Conservation (phyloP, 1,139 yeast species). For the Diutina ranongensis region DNA sequence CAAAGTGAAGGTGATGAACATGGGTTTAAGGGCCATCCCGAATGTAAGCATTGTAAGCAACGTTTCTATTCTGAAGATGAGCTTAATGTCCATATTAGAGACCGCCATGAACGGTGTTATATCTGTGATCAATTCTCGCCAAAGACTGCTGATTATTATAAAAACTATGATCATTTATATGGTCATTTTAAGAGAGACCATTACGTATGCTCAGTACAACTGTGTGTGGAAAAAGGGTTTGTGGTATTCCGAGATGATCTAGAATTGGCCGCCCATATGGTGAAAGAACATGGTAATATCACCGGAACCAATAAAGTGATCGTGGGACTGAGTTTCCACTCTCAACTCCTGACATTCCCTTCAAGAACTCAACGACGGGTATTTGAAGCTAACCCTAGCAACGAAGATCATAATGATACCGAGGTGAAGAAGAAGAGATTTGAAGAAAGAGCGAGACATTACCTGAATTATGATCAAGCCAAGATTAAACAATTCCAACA, state of each 20-base stretch:
- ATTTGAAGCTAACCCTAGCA: conserved; percentile 8
- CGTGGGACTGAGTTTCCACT: conserved; percentile 43
- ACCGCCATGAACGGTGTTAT: conserved; percentile 79
- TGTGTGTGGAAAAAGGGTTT: conserved; percentile 82
- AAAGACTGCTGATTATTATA: conserved; percentile 63
- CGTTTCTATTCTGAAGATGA: conserved; percentile 89
- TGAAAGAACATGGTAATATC: conserved; percentile 63
- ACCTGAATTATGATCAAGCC: conserved; percentile 42
- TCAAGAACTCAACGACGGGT: conserved; percentile 8
- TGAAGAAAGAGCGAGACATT: conserved; percentile 79
- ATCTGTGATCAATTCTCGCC: conserved; percentile 71
- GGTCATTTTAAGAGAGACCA: conserved; percentile 67
- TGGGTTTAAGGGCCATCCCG: conserved; percentile 87
- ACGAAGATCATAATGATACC: conserved; percentile 27
- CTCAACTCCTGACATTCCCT: conserved; percentile 51
- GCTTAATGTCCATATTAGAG: conserved; percentile 69
- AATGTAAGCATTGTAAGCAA: conserved; percentile 68
- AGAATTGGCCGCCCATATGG: conserved; percentile 81
- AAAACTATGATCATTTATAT: conserved; percentile 62
- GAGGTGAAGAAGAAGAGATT: conserved; percentile 52
- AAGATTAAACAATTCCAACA: conserved; percentile 38
- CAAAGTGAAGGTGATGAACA: conserved; percentile 52
- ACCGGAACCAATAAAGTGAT: conserved; percentile 36
- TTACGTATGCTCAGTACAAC: conserved; percentile 65
- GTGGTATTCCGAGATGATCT: conserved; percentile 84